These are phyloP conservation scores for Solioccasus polychromus DNA, from an alignment of 768 basidiomycete genomes.

Conservation along the genomic window DNA sequence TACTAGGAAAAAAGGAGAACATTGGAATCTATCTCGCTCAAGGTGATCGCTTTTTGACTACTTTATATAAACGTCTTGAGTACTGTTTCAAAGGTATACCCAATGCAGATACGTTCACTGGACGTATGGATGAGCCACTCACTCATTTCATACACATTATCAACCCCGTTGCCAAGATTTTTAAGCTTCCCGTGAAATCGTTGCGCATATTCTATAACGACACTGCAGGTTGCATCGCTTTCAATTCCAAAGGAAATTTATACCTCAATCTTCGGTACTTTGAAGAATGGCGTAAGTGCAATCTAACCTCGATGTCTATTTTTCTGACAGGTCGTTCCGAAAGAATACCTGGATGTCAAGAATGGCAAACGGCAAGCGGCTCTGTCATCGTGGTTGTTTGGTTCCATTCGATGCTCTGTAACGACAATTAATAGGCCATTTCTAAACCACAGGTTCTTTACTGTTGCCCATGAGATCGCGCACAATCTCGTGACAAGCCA, in stretches of 20 bases:
- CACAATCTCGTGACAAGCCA: neutral
- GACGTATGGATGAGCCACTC: slow-evolving; percentile 48
- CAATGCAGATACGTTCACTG: slow-evolving; percentile 44
- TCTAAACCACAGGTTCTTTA: neutral
- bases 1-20: slow-evolving; percentile 49
- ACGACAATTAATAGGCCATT: neutral
- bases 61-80: neutral
- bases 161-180: slow-evolving; percentile 60
- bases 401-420: too few relatives aligned
- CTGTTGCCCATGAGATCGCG: neutral
- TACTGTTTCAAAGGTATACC: slow-evolving; percentile 46
- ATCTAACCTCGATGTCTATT: neutral
- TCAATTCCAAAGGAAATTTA: slow-evolving; percentile 81
- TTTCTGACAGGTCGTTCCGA: neutral
- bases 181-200: slow-evolving; percentile 62
- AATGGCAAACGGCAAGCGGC: neutral
- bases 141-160: slow-evolving; percentile 70
- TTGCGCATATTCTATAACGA: slow-evolving; percentile 83
- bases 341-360: slow-evolving; percentile 7
- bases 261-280: slow-evolving; percentile 86
- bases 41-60: slow-evolving; percentile 38
- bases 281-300: slow-evolving; percentile 73
- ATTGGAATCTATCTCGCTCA: slow-evolving; percentile 58
- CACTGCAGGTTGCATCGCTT: slow-evolving; percentile 81
- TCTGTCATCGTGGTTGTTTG: slow-evolving; percentile 2